Base-by-base conservation (phyloP, 495 filamentous ascomycete species). In the Chaetomidium leptoderma region DNA sequence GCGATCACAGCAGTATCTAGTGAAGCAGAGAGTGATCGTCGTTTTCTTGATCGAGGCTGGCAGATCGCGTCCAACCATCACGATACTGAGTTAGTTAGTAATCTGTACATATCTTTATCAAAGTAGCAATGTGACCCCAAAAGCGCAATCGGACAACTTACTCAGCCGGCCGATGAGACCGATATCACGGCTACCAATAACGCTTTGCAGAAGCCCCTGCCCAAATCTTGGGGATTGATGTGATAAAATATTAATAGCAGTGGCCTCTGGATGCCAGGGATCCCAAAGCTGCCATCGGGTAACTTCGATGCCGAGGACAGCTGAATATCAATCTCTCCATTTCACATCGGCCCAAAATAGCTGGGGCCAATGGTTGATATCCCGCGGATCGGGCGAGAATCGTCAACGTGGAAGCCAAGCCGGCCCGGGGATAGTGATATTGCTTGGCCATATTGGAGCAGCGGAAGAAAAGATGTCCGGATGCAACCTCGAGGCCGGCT, bases 181-280 rank as follows among this genome's bases (percentile, higher is more conserved):
- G 27, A 8, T 11, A 43, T 19, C 27, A 19, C 29, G 6, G 27
- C n/a, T 48, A 9, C 6, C 45, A 48, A 13, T 14, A 17, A 8
- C 17, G 9, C 42, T 45, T 27, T 27, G 42, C 43, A 19, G 43
- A 27, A 46, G 27, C 24, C 10, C 13, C 50, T 24, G 24, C 50
- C 36, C 36, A 32, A 29, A 27, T n/a, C 37, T 45, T 35, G 39
- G 52, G 32, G 52, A 5, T 39, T 27, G 37, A 33, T 24, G 37
- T 43, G 37, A 26, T 53, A 29, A 24, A 40, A 54, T 54, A 45
- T 44, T 45, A 54, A 44, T 54, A 54, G 39, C 52, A n/a, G 37
- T 21, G 10, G 23, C 26, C 32, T 30, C 6, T 52, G 35, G 16
- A 11, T 7, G 11, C 2, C 6, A n/a, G 23, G 14, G 47, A 24